Evolutionary conservation across 176 grass and related monocot species (phyloP).

Genomic region (Elymus sibiricus): DNA sequence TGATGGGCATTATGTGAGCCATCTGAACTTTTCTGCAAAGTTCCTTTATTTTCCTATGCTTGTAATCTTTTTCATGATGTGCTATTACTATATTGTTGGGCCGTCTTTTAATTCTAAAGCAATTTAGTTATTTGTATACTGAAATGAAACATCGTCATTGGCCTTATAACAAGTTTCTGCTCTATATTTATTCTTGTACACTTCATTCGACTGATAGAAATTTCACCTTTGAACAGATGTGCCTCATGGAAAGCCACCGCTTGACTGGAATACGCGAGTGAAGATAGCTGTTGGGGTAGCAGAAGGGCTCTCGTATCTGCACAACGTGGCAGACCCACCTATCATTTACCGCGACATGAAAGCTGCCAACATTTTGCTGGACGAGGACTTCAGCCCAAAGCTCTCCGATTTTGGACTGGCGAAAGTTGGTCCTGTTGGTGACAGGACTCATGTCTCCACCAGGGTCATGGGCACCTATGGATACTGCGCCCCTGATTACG

Average conservation of each 20-base stretch:
- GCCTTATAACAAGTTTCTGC: not conserved
- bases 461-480: constrained; percentile 98
- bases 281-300: constrained; percentile 83
- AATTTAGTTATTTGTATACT: constrained; percentile 1
- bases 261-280: constrained; percentile 88
- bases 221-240: constrained; percentile 56
- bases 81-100: not conserved
- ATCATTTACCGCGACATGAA: constrained; percentile 97
- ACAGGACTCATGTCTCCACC: constrained; percentile 82
- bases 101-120: not conserved
- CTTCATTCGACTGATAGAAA: constrained; percentile 9
- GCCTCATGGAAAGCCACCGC: constrained; percentile 48
- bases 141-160: not conserved
- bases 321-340: constrained; percentile 83
- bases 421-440: constrained; percentile 82
- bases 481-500: constrained; percentile 95
- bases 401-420: constrained; percentile 96
- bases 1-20: constrained; percentile 22
- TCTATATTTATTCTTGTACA: not conserved
- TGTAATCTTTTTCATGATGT: not conserved
- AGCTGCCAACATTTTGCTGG: constrained; percentile 77
- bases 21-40: not conserved
- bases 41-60: constrained; percentile 1
- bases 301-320: constrained; percentile 80
- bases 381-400: constrained; percentile 78